These are phyloP conservation scores for Takashimella tepidaria DNA, from an alignment of 1,284 basidiomycete species.

Conservation along the genomic window DNA sequence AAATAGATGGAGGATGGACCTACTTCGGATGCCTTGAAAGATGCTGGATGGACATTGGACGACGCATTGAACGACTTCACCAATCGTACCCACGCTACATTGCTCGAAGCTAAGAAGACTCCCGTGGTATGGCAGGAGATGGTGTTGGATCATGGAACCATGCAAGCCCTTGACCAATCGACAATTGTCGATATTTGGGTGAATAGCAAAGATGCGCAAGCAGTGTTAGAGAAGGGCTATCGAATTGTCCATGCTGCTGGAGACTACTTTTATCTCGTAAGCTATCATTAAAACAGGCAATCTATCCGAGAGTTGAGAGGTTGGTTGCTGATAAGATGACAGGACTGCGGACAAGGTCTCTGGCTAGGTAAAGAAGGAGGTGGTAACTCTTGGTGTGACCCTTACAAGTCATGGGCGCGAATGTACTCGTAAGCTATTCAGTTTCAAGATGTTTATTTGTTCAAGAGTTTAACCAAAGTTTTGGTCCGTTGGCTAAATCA, in stretches of 20 bases:
- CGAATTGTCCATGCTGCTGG: slow-evolving; percentile 63
- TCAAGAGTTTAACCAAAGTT: too few species aligned
- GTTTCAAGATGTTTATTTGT: too few species aligned
- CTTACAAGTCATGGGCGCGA: slow-evolving; percentile 71
- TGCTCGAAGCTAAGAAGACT: slow-evolving; percentile 53
- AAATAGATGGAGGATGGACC: slow-evolving; percentile 52
- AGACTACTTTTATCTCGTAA: slow-evolving; percentile 69
- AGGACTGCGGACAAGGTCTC: slow-evolving; percentile 73
- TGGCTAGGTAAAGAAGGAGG: slow-evolving; percentile 63
- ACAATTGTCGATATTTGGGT: slow-evolving; percentile 73
- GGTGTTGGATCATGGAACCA: slow-evolving; percentile 57
- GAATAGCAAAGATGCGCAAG: slow-evolving; percentile 56
- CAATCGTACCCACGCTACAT: slow-evolving; percentile 52
- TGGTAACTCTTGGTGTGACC: slow-evolving; percentile 62
- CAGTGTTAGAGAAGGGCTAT: slow-evolving; percentile 59
- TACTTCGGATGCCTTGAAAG: slow-evolving; percentile 55
- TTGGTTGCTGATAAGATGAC: neutral
- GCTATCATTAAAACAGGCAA: slow-evolving; percentile 23
- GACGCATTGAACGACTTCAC: slow-evolving; percentile 63
- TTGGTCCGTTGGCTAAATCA: neutral
- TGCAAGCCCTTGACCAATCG: slow-evolving; percentile 57
- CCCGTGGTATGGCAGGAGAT: slow-evolving; percentile 64
- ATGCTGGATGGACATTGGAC: slow-evolving; percentile 56
- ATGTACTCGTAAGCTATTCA: slow-evolving; percentile 46
- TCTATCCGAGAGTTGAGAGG: neutral